These are phyloP conservation scores for Aspergillus sclerotiicarbonarius DNA, from an alignment of 495 filamentous ascomycete species.

Conservation along the genomic window DNA sequence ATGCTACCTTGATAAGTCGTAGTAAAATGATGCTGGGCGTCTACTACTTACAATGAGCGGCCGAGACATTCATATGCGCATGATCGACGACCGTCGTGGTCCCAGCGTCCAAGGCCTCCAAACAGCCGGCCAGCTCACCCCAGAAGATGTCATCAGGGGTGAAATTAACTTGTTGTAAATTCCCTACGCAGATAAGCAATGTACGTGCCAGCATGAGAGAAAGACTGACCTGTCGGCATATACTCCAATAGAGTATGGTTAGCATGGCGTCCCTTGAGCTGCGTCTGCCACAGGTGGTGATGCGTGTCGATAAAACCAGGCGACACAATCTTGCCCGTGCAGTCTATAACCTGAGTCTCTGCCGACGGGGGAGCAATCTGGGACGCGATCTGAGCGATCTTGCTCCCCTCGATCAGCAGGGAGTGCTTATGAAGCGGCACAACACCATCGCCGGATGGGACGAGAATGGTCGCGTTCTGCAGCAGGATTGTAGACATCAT, in stretches of 20 bases:
- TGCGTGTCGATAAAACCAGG: slow-evolving; percentile 62
- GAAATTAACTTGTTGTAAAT: slow-evolving; percentile 33
- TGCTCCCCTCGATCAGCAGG: slow-evolving; percentile 31
- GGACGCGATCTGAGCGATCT: slow-evolving; percentile 18
- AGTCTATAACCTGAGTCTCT: slow-evolving; percentile 40
- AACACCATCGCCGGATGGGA: slow-evolving; percentile 22
- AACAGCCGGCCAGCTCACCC: slow-evolving; percentile 51
- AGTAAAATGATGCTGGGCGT: too few relatives aligned
- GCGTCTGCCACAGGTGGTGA: slow-evolving; percentile 59
- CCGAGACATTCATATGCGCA: slow-evolving; percentile 47
- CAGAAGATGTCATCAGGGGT: slow-evolving; percentile 51
- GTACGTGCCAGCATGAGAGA: neutral
- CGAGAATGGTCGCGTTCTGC: slow-evolving; percentile 25
- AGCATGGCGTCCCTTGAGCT: slow-evolving; percentile 38
- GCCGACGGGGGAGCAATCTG: neutral
- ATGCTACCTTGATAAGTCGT: slow-evolving; percentile 18
- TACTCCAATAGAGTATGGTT: slow-evolving; percentile 44
- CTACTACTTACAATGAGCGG: slow-evolving; percentile 32
- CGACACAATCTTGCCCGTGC: slow-evolving; percentile 52
- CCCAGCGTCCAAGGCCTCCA: slow-evolving; percentile 54
- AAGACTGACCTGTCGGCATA: slow-evolving; percentile 28
- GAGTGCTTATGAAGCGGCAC: slow-evolving; percentile 15
- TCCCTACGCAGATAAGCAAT: slow-evolving; percentile 18
- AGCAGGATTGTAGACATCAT: slow-evolving; percentile 17
- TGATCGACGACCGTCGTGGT: slow-evolving; percentile 60